Base-by-base conservation (phyloP, 371 early-diverging fungal species). In the Apophysomyces sp. region DNA sequence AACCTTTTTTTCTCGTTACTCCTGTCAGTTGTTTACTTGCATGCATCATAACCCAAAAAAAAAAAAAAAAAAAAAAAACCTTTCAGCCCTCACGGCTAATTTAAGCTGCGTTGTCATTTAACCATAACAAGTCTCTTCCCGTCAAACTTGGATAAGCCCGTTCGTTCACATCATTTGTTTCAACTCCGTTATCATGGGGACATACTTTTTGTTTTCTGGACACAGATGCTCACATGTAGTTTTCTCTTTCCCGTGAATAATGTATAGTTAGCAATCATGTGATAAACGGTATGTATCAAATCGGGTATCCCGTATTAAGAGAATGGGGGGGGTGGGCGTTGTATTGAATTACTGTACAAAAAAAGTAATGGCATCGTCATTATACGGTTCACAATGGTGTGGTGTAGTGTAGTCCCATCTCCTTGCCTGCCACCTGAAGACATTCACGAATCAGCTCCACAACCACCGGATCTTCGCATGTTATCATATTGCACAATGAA, bases 401-500 rank as follows among this genome's bases (percentile, higher is more conserved):
- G 21, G 9, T 44, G 21, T 44, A 44, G 9, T 44, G 49, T 44
- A 82, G 65, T 13, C 84, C 86, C 65, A 86, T 76, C 51, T 82
- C 84, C 31, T 69, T 55, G 24, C 86, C 83, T 18, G 82, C 78
- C 34, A 79, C 74, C 55, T 77, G 72, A 28, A 89, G 68, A 67
- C 87, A 86, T 21, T 77, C 77, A 58, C 81, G 79, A 13, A 86
- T 81, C 51, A 85, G 60, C 41, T 77, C 71, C 37, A 88, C 74
- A 1, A 91, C 82, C 26, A 68, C 75, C 18, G 83, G 75, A 60
- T 86, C 86, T 52, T 81, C 71, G 53, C 84, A 86, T 24, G 81
- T 79, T 61, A 84, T 79, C 68, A 84, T 82, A 52, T 87, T 85
- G 63, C 84, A 86, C 39, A 92, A 66, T 1, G 82, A 63, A 28